Conservation (phyloP, 2,329 filamentous ascomycete genomes). For the Diplocarpon mali region DNA sequence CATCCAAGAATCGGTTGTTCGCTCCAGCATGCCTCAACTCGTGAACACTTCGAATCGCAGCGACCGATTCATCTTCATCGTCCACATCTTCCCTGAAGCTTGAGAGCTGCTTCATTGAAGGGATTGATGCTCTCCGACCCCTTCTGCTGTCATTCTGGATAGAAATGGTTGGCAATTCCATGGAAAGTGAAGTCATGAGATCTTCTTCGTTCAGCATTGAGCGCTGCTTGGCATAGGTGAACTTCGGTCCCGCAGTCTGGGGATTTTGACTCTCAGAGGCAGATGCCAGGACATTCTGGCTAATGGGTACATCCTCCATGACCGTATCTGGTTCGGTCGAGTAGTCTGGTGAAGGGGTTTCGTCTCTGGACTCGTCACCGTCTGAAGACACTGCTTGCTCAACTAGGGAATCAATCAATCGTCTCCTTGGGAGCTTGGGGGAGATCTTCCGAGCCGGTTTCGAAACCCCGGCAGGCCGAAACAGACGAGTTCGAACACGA, state of each 20-base stretch:
- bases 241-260: conserved; percentile 23
- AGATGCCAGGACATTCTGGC: conserved; percentile 2
- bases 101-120: conserved; percentile 18
- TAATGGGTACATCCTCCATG: not conserved
- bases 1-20: conserved; percentile 54
- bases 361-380: conserved; percentile 5
- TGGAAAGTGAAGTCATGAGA: conserved; percentile 22
- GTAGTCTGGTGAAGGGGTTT: not conserved
- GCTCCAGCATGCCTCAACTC: conserved; percentile 55
- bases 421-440: conserved; percentile 15
- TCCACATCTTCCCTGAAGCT: conserved; percentile 25
- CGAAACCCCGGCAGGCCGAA: conserved; percentile 9
- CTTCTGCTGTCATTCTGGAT: conserved; percentile 12
- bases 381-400: conserved; percentile 18
- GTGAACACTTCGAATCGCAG: conserved; percentile 51
- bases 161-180: conserved; percentile 21
- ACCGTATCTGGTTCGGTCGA: not conserved
- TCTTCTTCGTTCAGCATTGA: conserved; percentile 28
- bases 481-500: conserved; percentile 2
- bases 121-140: conserved; percentile 20
- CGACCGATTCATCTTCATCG: conserved; percentile 18
- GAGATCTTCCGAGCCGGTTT: conserved; percentile 12
- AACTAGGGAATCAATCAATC: conserved; percentile 27
- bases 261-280: conserved; percentile 19
- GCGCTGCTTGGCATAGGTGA: conserved; percentile 27